A percentile compares a stretch with the other conserved stretches of the same genome.
Conservation (phyloP, 1,284 basidiomycete genomes). For the Waitea zeae region DNA sequence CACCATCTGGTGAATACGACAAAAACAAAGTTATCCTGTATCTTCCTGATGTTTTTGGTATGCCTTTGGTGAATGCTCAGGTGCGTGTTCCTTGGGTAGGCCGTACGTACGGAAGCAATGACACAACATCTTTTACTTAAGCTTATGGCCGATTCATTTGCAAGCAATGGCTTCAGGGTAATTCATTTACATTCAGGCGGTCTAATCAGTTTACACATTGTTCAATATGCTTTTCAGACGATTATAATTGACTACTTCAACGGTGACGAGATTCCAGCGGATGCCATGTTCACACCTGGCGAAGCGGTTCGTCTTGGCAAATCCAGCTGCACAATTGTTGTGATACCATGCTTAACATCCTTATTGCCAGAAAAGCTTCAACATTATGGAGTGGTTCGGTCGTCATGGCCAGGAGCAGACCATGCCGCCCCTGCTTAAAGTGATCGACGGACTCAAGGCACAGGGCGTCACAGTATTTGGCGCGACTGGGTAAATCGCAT, state of each 20-base stretch:
- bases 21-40: conserved; percentile 41
- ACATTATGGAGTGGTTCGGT: conserved; percentile 11
- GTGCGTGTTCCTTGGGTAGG: conserved; percentile 10
- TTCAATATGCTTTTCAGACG: too few relatives aligned
- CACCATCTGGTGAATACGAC: conserved; percentile 25
- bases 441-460: conserved; percentile 13
- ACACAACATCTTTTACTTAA: conserved; percentile 10
- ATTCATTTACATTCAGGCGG: too few relatives aligned
- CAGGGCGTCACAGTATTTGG: conserved; percentile 15
- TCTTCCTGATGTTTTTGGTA: conserved; percentile 49
- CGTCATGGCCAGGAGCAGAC: conserved; percentile 11
- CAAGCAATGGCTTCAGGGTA: conserved; percentile 55
- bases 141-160: conserved; percentile 59
- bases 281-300: conserved; percentile 10
- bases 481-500: conserved; percentile 16
- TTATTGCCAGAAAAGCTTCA: conserved; percentile 6
- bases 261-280: conserved; percentile 32
- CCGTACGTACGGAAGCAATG: neutral
- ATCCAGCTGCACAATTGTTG: neutral
- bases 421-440: conserved; percentile 12
- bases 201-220: too few relatives aligned
- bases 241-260: conserved; percentile 41
- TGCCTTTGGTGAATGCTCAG: conserved; percentile 32
- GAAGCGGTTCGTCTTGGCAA: neutral
- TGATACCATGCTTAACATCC: neutral